Evolutionary conservation across 2,329 filamentous ascomycete species (phyloP).

Genomic region (Talaromyces atroroseus): DNA sequence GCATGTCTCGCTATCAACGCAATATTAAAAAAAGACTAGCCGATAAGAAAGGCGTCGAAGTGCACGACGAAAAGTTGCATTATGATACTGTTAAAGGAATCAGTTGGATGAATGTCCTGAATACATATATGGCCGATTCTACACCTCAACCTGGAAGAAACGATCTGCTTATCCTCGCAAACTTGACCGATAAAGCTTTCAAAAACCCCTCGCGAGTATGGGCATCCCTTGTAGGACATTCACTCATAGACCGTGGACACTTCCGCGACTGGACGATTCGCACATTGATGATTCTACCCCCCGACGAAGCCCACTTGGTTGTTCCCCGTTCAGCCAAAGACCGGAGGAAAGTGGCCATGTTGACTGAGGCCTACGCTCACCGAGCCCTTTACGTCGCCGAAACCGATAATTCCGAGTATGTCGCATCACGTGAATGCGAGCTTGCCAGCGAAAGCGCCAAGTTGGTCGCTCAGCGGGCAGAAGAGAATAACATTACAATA

Average conservation of each 20-base stretch:
- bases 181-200: slow-evolving; percentile 47
- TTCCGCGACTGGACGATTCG: slow-evolving; percentile 74
- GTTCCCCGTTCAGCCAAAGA: slow-evolving; percentile 56
- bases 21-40: slow-evolving; percentile 54
- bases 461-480: slow-evolving; percentile 26
- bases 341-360: slow-evolving; percentile 54
- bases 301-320: slow-evolving; percentile 54
- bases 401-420: slow-evolving; percentile 30
- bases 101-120: slow-evolving; percentile 41
- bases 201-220: slow-evolving; percentile 48
- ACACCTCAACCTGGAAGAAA: slow-evolving; percentile 55
- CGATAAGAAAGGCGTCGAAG: slow-evolving; percentile 45
- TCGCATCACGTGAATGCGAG: slow-evolving; percentile 22
- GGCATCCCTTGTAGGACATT: slow-evolving; percentile 50
- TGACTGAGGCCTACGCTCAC: slow-evolving; percentile 50
- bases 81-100: slow-evolving; percentile 6
- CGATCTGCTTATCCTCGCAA: slow-evolving; percentile 68
- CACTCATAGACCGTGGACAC: slow-evolving; percentile 56
- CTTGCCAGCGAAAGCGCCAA: slow-evolving; percentile 20
- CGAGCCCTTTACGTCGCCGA: slow-evolving; percentile 50
- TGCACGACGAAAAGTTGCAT: slow-evolving; percentile 25
- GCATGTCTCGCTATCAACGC: slow-evolving; percentile 52
- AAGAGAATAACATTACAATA: slow-evolving; percentile 23
- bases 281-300: slow-evolving; percentile 67
- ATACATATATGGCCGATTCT: slow-evolving; percentile 43